phyloP scores from a whole-genome alignment of 352 stramenopile species.

The Thraustotheca clavata region DNA sequence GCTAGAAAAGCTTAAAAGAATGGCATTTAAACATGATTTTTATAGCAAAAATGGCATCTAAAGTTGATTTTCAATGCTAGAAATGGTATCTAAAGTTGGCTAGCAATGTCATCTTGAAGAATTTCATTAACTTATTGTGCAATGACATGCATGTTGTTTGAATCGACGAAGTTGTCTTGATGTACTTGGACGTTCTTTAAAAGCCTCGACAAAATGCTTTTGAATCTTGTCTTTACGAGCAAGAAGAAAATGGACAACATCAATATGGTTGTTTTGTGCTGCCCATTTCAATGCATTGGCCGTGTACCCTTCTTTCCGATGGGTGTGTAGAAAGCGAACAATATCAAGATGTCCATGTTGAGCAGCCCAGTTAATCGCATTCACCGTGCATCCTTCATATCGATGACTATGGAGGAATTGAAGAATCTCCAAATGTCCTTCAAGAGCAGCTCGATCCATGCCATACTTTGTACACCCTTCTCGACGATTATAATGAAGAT shows the following conservation, averaged over 20 bases:
- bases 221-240: conserved; percentile 9
- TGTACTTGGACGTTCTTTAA: neutral
- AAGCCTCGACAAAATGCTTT: neutral
- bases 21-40: too few species aligned
- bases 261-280: conserved; percentile 19
- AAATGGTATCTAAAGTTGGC: too few species aligned
- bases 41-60: too few species aligned
- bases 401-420: conserved; percentile 24
- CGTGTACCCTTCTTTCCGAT: conserved; percentile 23
- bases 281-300: conserved; percentile 23
- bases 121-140: neutral
- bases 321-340: conserved; percentile 23
- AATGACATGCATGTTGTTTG: neutral
- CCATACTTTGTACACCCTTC: conserved; percentile 27
- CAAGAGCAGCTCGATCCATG: conserved; percentile 24
- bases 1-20: too few species aligned
- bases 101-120: neutral
- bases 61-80: too few species aligned
- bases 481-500: conserved; percentile 12
- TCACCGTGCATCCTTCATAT: conserved; percentile 20
- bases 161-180: neutral
- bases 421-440: conserved; percentile 23
- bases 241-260: conserved; percentile 24
- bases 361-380: conserved; percentile 27
- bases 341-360: conserved; percentile 25